These are phyloP conservation scores for Aechmea fasciata DNA, from an alignment of 176 grass and related monocot species.

Conservation along the genomic window DNA sequence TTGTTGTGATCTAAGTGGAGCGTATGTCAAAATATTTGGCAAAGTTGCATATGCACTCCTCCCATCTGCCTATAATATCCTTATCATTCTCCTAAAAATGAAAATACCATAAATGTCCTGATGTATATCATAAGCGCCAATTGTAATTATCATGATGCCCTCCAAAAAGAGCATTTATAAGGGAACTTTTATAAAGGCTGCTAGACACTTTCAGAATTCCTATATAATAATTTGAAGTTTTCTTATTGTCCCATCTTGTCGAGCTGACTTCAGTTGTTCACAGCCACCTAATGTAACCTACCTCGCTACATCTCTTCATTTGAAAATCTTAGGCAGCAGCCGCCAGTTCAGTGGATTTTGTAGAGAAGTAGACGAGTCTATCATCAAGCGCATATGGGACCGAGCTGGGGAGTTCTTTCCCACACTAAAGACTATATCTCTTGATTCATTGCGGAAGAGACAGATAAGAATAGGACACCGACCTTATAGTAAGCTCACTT, in stretches of 20 bases:
- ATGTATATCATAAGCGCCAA: not conserved
- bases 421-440: slow-evolving; percentile 41
- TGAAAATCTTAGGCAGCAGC: slow-evolving; percentile 63
- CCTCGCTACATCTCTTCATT: not conserved
- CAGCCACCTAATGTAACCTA: too few species aligned
- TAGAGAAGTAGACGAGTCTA: slow-evolving; percentile 65
- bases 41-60: too few species aligned
- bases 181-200: not conserved
- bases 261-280: too few species aligned
- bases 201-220: not conserved
- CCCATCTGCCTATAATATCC: too few species aligned
- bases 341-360: slow-evolving; percentile 83
- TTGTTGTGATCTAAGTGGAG: too few species aligned
- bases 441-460: slow-evolving; percentile 37
- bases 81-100: too few species aligned
- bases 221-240: not conserved
- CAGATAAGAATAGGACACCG: slow-evolving; percentile 87
- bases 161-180: not conserved
- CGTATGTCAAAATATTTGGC: too few species aligned
- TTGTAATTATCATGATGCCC: not conserved
- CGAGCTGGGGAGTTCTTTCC: slow-evolving; percentile 84
- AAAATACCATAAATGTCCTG: not conserved
- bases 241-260: too few species aligned
- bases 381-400: slow-evolving; percentile 74
- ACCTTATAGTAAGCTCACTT: slow-evolving; percentile 56